phyloP scores from a whole-genome alignment of 177 flowering plant species.

The Vitis hybrid region DNA sequence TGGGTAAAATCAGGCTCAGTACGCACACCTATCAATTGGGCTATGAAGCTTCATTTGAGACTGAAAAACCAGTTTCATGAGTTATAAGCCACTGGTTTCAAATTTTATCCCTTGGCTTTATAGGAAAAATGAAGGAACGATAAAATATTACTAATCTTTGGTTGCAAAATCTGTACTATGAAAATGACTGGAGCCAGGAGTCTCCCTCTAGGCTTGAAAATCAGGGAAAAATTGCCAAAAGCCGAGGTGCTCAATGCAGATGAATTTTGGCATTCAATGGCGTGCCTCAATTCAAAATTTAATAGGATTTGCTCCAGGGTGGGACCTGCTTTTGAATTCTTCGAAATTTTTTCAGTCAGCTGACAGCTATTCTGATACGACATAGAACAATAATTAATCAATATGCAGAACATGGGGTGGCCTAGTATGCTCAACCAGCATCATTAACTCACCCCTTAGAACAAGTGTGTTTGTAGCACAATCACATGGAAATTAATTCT shows the following conservation, averaged over 20 bases:
- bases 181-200: neutral
- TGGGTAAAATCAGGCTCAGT: no score
- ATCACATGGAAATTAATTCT: neutral
- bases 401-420: neutral
- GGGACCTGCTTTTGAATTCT: neutral
- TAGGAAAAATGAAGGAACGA: neutral
- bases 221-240: no score
- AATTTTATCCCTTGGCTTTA: neutral
- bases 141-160: neutral
- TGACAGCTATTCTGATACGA: neutral
- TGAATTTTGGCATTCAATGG: neutral
- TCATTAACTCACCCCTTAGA: neutral
- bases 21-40: no score
- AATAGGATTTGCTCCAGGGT: neutral
- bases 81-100: no score
- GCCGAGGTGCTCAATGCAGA: neutral
- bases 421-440: neutral
- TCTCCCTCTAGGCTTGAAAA: no score
- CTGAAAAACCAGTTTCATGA: no score
- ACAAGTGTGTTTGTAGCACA: neutral
- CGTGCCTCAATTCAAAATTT: neutral
- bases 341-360: neutral
- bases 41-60: no score
- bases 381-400: neutral
- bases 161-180: neutral